Base-by-base conservation (phyloP, 495 filamentous ascomycete genomes). In the Hypoxylon crocopeplum region DNA sequence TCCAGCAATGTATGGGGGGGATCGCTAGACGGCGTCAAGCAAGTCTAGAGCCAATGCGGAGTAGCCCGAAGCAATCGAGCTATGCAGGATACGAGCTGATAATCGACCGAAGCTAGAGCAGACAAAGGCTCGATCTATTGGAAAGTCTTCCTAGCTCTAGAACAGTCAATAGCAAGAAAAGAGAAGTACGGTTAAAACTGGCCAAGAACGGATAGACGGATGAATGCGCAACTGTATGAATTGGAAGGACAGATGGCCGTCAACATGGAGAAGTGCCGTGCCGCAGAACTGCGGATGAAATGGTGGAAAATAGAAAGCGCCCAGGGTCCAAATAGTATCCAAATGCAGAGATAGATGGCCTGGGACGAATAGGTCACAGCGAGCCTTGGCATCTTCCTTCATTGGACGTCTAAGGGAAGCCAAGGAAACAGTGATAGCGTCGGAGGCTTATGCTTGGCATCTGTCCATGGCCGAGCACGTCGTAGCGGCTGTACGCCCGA, bases 331-430 rank as follows among this genome's bases (percentile, higher is more conserved):
- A n/a, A n/a, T n/a, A n/a, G n/a, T n/a, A n/a, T 47, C 40, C 53
- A 41, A 48, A 21, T 42, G 40, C 29, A 58, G 38, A 58, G 15
- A 19, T 16, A 19, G 5, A 38, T 19, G 34, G 24, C 24, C 13
- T 38, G 15, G n/a, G 8, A 8, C 5, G n/a, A 3, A 3, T 38
- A 62, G 55, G 50, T 41, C 49, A 49, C 38, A 50, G 54, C 36
- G 38, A 59, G 13, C 20, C 61, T 64, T 64, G 61, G 61, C 61
- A 51, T 48, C 41, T 50, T 51, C 44, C 49, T 48, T 49, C 15
- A 64, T 64, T 64, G 61, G 61, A 45, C 39, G 32, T 34, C 29
- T 50, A 8, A 21, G 16, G 29, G 12, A 16, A 50, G 49, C 54
- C 48, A 50, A 59, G 61, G 32, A 32, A 51, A 37, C 22, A 16